Percentiles rank a stretch among this genome's conserved stretches.
Conservation (phyloP, 2,329 filamentous ascomycete species). For the Lasiodiplodia citricola region DNA sequence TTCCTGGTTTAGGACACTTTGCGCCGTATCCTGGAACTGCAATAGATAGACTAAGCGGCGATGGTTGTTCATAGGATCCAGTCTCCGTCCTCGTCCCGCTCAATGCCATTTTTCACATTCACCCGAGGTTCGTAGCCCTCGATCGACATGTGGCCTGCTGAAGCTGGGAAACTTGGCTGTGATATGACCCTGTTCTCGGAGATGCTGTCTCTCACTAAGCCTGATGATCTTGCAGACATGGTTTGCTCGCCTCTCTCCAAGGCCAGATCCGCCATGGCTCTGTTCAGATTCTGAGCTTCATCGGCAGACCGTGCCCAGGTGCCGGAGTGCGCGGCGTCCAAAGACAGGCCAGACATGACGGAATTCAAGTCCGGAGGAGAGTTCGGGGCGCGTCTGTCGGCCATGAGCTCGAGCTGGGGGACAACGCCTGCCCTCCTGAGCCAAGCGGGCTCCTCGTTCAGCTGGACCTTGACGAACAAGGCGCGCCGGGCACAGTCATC, state of each 20-base stretch:
- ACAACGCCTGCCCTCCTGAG: constrained; percentile 64
- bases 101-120: background rate
- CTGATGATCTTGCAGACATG: constrained; percentile 35
- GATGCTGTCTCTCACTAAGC: constrained; percentile 39
- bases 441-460: constrained; percentile 85
- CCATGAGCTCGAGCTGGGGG: constrained; percentile 43
- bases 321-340: background rate
- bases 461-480: constrained; percentile 86
- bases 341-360: constrained; percentile 12
- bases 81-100: constrained; percentile 23
- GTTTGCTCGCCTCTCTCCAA: constrained; percentile 50
- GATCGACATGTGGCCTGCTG: constrained; percentile 39
- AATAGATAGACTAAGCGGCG: background rate
- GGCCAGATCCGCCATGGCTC: constrained; percentile 47
- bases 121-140: constrained; percentile 44
- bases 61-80: constrained; percentile 17
- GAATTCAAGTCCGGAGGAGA: constrained; percentile 8
- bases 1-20: background rate
- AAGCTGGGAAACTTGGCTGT: constrained; percentile 31
- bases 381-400: background rate
- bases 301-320: constrained; percentile 6
- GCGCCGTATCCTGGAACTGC: background rate
- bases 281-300: constrained; percentile 30
- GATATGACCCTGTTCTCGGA: constrained; percentile 36
- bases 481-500: constrained; percentile 77